phyloP scores from a whole-genome alignment of 331 rosid genomes.

The Malus hybrid region DNA sequence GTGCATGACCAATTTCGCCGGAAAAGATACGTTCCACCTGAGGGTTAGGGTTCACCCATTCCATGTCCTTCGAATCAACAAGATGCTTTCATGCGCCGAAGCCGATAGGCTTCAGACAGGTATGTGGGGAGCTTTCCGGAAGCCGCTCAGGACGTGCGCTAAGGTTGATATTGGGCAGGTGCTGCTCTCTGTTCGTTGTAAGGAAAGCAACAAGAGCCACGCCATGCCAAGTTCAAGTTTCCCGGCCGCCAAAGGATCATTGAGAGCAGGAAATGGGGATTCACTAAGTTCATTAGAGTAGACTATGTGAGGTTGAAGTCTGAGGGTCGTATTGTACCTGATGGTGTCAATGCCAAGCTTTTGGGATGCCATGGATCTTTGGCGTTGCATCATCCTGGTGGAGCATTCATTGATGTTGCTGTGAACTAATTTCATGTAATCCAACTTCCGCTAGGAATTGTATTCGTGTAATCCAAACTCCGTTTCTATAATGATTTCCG shows the following conservation, averaged over 20 bases:
- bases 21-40: slow-evolving; percentile 64
- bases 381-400: slow-evolving; percentile 58
- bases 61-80: slow-evolving; percentile 70
- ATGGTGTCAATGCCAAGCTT: slow-evolving; percentile 85
- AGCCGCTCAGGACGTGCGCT: slow-evolving; percentile 70
- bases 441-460: background rate
- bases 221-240: slow-evolving; percentile 78
- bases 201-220: slow-evolving; percentile 36
- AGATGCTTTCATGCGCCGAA: slow-evolving; percentile 87
- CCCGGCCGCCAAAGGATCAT: slow-evolving; percentile 78
- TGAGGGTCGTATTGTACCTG: slow-evolving; percentile 56
- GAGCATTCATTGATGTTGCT: slow-evolving; percentile 44
- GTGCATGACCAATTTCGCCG: slow-evolving; percentile 63
- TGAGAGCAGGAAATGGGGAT: slow-evolving; percentile 81
- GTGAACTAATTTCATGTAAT: background rate
- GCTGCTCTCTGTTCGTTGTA: slow-evolving; percentile 57
- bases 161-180: slow-evolving; percentile 73
- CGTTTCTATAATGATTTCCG: background rate
- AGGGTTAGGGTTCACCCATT: slow-evolving; percentile 76
- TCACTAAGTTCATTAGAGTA: slow-evolving; percentile 53
- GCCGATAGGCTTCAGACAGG: slow-evolving; percentile 83
- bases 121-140: slow-evolving; percentile 76
- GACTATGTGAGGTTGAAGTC: slow-evolving; percentile 59
- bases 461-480: background rate
- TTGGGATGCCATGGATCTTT: slow-evolving; percentile 80